phyloP scores from a whole-genome alignment of 1,284 basidiomycete species.

The Peniophora sp. region DNA sequence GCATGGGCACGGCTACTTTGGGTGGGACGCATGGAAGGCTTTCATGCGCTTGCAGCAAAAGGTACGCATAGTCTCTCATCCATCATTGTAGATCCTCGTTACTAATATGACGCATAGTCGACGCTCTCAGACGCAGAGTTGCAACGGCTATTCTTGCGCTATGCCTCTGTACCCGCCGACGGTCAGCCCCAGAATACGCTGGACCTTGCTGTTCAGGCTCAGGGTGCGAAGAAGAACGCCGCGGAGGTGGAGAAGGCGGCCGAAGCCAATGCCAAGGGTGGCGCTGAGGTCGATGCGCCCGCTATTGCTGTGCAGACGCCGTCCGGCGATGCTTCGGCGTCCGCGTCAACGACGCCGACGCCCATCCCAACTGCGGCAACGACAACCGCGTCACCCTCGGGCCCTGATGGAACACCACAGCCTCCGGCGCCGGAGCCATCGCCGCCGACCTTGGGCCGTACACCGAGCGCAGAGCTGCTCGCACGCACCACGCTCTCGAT shows the following conservation, averaged over 20 bases:
- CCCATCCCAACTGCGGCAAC: too few relatives aligned
- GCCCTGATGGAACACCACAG: not conserved
- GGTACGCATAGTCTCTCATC: conserved; percentile 26
- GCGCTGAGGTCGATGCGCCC: too few relatives aligned
- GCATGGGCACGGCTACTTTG: conserved; percentile 33
- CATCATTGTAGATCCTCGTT: too few relatives aligned
- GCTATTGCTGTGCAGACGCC: too few relatives aligned
- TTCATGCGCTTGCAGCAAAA: conserved; percentile 69
- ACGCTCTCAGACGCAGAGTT: conserved; percentile 36
- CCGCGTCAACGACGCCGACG: too few relatives aligned
- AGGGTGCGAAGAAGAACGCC: too few relatives aligned
- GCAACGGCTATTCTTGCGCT: conserved; percentile 46
- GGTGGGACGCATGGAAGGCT: conserved; percentile 47
- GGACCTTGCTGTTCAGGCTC: conserved; percentile 6
- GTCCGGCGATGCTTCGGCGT: too few relatives aligned
- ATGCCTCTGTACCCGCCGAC: conserved; percentile 25
- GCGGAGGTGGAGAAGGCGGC: too few relatives aligned
- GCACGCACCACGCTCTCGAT: conserved; percentile 24
- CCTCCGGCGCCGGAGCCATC: conserved; percentile 8
- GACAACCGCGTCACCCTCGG: too few relatives aligned
- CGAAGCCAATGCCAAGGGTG: too few relatives aligned
- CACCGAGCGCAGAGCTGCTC: conserved; percentile 14
- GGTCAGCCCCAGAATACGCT: conserved; percentile 19
- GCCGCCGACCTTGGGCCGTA: conserved; percentile 2
- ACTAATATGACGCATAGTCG: conserved; percentile 30